A percentile compares a stretch with the other conserved stretches of the same genome.
These are phyloP conservation scores for Cymodocea nodosa DNA, from an alignment of 116 monocot species.

Conservation along the genomic window DNA sequence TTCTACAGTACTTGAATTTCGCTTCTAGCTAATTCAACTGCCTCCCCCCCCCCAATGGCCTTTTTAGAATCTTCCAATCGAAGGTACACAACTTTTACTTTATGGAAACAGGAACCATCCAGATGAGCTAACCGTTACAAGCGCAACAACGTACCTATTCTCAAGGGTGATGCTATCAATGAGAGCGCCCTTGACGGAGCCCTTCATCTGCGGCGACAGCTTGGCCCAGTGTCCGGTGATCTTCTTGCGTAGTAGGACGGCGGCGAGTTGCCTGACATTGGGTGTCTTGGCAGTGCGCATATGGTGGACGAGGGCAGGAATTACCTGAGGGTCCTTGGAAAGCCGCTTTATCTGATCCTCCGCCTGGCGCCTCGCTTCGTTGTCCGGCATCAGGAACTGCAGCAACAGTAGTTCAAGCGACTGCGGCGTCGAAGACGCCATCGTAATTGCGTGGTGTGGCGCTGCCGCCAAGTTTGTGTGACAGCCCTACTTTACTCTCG, in stretches of 20 bases:
- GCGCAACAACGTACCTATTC: constrained; percentile 36
- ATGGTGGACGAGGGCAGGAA: constrained; percentile 91
- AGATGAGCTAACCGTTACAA: no score
- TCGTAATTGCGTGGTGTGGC: not conserved
- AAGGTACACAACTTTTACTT: no score
- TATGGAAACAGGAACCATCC: no score
- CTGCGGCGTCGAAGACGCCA: constrained; percentile 55
- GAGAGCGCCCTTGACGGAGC: constrained; percentile 66
- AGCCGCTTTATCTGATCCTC: constrained; percentile 94
- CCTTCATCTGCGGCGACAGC: constrained; percentile 49
- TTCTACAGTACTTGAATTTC: no score
- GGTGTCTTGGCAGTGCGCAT: constrained; percentile 90
- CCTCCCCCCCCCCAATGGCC: no score
- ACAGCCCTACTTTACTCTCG: no score
- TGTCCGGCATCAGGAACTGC: constrained; percentile 96
- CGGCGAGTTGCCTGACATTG: constrained; percentile 87
- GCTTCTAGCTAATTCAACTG: no score
- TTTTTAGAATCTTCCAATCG: no score
- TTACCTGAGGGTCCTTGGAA: constrained; percentile 79
- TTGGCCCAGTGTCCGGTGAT: constrained; percentile 94
- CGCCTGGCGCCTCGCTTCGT: constrained; percentile 91
- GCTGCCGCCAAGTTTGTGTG: no score
- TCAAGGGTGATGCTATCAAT: constrained; percentile 86
- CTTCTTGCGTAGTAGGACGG: constrained; percentile 96
- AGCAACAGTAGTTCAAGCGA: constrained; percentile 85